phyloP scores from a whole-genome alignment of 306 rosid species.

The Casuarina glauca region DNA sequence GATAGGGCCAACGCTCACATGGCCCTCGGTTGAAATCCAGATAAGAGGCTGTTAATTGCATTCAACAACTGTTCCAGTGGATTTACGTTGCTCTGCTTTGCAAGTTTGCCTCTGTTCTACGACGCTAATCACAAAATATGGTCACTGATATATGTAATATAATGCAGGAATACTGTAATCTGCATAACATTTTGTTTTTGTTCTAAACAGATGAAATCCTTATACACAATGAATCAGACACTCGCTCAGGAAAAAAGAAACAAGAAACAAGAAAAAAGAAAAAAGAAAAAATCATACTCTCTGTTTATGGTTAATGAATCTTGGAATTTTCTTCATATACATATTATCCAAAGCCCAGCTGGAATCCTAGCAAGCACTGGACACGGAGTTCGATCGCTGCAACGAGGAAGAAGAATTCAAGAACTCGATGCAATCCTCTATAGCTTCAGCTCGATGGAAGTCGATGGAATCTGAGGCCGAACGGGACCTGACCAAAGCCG shows the following conservation, averaged over 20 bases:
- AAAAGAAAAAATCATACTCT: background rate
- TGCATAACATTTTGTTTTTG: background rate
- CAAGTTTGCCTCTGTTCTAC: background rate
- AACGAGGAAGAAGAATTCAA: slow-evolving; percentile 81
- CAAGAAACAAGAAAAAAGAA: no score
- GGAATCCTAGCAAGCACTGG: slow-evolving; percentile 22
- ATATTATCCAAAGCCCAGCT: slow-evolving; percentile 21
- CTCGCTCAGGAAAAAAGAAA: no score
- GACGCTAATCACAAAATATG: background rate
- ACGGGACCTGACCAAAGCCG: slow-evolving; percentile 67
- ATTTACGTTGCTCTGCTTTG: background rate
- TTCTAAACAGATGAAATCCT: background rate
- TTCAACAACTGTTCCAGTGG: background rate
- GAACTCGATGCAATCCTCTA: slow-evolving; percentile 86
- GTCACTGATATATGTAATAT: background rate
- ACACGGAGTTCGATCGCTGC: slow-evolving; percentile 54
- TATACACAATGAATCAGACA: slow-evolving; percentile 4
- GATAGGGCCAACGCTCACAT: background rate
- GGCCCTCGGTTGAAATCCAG: background rate
- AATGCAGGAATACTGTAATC: background rate
- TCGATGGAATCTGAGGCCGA: slow-evolving; percentile 67
- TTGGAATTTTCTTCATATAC: slow-evolving; percentile 9
- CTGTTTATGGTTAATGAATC: background rate
- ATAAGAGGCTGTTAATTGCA: background rate
- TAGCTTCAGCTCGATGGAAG: slow-evolving; percentile 75